Base-by-base conservation (phyloP, 805 yeast species). In the Kodamaea hsintzibuensis region DNA sequence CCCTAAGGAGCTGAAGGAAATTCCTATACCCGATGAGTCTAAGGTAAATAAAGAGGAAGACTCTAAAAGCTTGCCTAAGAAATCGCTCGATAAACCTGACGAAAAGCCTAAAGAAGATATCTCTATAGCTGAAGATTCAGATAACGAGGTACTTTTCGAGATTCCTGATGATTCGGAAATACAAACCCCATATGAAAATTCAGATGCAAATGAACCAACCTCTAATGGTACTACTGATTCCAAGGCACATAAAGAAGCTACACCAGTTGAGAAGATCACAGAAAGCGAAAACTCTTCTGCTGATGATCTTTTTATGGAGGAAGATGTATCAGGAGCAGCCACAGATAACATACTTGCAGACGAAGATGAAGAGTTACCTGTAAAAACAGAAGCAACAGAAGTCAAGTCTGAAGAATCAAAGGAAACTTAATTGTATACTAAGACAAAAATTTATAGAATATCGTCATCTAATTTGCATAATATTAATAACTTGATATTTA, bases 381-480 rank as follows among this genome's bases (percentile, higher is more conserved):
- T 13, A 37, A 14, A 37, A 19, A 25, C 44, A n/a, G 47, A 14
- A 12, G 33, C 17, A 35, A 8, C 43, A 25, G 25, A 47, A 30
- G 42, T 18, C 8, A 17, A 46, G 33, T 30, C 49, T 35, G 33
- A 33, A 30, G 49, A 46, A 35, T 7, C 35, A 43, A 38, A 38
- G 42, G 44, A 19, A 40, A 40, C 13, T 40, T 14, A 17, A 42
- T 37, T 42, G 52, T 49, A 42, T 40, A 49, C 35, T 49, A 42
- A 40, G 44, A 40, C 44, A 40, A 40, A 30, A 40, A 30, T 49
- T 42, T 42, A 42, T 47, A 47, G 49, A 47, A 17, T 19, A 18
- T 18, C 44, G 42, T 30, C 50, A 47, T 43, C 33, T 43, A 16
- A 27, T 22, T 37, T 39, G 49, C 49, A 47, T 47, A 47, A 43